Conservation (phyloP, 2,329 filamentous ascomycete genomes). For the Cercospora janseana region DNA sequence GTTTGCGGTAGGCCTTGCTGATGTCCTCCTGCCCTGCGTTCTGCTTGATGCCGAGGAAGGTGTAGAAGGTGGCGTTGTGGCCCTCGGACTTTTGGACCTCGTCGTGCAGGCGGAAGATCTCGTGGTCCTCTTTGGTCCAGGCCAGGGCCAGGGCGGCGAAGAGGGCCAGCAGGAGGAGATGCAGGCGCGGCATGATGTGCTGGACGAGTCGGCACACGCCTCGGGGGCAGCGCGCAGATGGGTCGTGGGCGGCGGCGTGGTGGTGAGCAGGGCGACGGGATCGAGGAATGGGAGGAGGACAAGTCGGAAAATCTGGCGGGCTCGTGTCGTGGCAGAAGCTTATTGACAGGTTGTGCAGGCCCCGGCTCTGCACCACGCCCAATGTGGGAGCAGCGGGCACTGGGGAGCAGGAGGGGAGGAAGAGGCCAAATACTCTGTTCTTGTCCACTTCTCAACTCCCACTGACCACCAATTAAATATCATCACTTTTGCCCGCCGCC, state of each 20-base stretch:
- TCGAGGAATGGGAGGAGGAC: conserved; percentile 4
- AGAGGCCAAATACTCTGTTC: no score
- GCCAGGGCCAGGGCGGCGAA: conserved; percentile 67
- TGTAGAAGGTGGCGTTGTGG: conserved; percentile 80
- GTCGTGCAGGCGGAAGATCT: conserved; percentile 94
- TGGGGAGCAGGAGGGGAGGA: conserved; percentile 1
- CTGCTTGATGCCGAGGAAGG: conserved; percentile 76
- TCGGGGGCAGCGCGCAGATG: background rate
- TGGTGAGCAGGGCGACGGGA: background rate
- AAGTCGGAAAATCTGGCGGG: background rate
- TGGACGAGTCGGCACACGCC: background rate
- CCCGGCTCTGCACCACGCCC: background rate
- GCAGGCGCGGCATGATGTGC: conserved; percentile 67
- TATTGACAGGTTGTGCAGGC: background rate
- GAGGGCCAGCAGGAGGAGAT: conserved; percentile 66
- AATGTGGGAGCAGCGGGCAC: background rate
- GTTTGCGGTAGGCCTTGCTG: conserved; percentile 90
- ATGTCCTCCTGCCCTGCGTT: conserved; percentile 81
- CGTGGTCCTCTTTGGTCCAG: conserved; percentile 95
- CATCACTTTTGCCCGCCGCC: no score
- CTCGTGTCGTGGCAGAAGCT: conserved; percentile 8
- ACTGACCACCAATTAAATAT: no score
- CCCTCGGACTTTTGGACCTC: conserved; percentile 78
- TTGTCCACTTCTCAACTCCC: no score
- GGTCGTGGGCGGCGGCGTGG: background rate